A percentile compares a stretch with the other conserved stretches of the same genome.
Evolutionary conservation across 2,329 filamentous ascomycete species (phyloP).

Genomic region (Tolypocladium nubicola): DNA sequence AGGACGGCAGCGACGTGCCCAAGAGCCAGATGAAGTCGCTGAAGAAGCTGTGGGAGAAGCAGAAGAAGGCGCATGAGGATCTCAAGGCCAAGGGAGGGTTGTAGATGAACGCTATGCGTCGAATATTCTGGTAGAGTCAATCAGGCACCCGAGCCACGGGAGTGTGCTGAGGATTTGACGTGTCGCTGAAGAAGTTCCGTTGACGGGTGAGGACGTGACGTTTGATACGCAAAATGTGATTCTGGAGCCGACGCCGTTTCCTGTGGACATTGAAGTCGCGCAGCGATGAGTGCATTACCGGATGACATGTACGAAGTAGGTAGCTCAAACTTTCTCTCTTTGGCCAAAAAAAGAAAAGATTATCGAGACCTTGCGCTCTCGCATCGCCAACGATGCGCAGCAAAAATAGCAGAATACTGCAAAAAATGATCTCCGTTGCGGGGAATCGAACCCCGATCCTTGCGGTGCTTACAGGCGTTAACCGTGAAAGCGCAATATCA

Average conservation of each 20-base stretch:
- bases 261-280: no score
- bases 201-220: no score
- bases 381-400: neutral
- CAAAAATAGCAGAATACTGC: constrained; percentile 2
- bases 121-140: neutral
- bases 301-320: no score
- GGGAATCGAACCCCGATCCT: constrained; percentile 13
- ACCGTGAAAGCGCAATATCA: constrained; percentile 12
- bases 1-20: constrained; percentile 66
- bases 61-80: constrained; percentile 75
- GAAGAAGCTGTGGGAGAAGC: constrained; percentile 80
- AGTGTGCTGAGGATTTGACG: no score
- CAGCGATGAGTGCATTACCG: no score
- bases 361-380: neutral
- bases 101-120: neutral
- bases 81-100: constrained; percentile 9
- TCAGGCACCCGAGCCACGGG: no score
- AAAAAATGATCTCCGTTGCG: constrained; percentile 9
- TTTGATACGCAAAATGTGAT: no score
- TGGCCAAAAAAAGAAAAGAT: neutral
- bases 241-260: no score
- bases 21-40: constrained; percentile 76
- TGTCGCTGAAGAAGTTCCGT: no score
- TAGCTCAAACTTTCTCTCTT: neutral
- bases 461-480: constrained; percentile 5